Evolutionary conservation across 495 filamentous ascomycete genomes (phyloP).

Genomic region (Aspergillus coremiiformis): DNA sequence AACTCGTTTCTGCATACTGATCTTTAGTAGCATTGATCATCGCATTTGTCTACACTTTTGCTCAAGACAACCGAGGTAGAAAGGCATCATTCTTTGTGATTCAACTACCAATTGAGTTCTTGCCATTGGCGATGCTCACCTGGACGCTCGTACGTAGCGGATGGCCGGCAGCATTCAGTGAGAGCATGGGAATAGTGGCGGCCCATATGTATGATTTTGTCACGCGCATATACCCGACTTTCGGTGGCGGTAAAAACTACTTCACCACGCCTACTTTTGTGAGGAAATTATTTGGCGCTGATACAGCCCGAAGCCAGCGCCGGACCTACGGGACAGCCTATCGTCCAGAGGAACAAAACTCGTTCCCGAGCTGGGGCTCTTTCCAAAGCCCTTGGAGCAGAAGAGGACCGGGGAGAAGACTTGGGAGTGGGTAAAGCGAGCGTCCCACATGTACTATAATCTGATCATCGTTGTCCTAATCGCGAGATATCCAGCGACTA

Average conservation of each 20-base stretch:
- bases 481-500: not conserved
- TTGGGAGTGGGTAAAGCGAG: constrained; percentile 42
- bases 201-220: constrained; percentile 84
- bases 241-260: constrained; percentile 68
- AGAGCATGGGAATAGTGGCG: constrained; percentile 64
- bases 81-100: constrained; percentile 68
- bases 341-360: constrained; percentile 20
- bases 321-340: constrained; percentile 56
- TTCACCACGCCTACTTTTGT: constrained; percentile 63
- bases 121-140: constrained; percentile 70
- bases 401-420: constrained; percentile 58
- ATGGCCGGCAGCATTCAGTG: constrained; percentile 40
- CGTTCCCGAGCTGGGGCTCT: constrained; percentile 26
- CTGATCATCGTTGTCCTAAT: not conserved
- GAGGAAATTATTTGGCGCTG: constrained; percentile 50
- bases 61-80: constrained; percentile 70
- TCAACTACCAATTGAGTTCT: constrained; percentile 62
- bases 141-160: constrained; percentile 55
- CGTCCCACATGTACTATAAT: not conserved
- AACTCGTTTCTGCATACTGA: constrained; percentile 20
- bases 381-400: constrained; percentile 51
- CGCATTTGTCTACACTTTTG: constrained; percentile 71
- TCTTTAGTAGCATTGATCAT: constrained; percentile 58
- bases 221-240: constrained; percentile 71
- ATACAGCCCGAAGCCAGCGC: constrained; percentile 21